Evolutionary conservation across 345 rosid species (phyloP).

Genomic region (Sisymbrium altissimum): DNA sequence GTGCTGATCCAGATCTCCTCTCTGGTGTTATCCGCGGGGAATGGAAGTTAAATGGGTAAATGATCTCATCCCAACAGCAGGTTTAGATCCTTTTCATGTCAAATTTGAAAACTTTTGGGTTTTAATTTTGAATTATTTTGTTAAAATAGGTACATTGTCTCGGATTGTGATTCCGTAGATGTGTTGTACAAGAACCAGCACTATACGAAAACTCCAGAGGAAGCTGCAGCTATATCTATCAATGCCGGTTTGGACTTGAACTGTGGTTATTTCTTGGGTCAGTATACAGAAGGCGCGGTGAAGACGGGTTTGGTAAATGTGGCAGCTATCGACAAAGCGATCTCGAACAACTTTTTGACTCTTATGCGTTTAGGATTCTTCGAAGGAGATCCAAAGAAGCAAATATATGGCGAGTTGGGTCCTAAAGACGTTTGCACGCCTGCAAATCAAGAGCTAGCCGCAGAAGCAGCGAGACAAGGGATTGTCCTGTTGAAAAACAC

Average conservation of each 20-base stretch:
- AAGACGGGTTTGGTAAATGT: conserved; percentile 59
- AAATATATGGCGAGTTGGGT: conserved; percentile 65
- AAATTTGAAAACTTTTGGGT: neutral
- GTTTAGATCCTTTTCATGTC: neutral
- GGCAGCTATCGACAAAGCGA: conserved; percentile 53
- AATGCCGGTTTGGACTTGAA: conserved; percentile 80
- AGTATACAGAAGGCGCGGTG: conserved; percentile 80
- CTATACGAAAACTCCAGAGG: conserved; percentile 81
- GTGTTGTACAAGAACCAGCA: conserved; percentile 59
- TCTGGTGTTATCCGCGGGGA: conserved; percentile 68
- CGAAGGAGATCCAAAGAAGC: conserved; percentile 83
- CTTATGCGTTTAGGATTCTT: conserved; percentile 90
- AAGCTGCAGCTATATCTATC: conserved; percentile 80
- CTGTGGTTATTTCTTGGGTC: conserved; percentile 72
- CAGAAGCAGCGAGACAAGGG: conserved; percentile 91
- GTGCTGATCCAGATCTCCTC: conserved; percentile 84
- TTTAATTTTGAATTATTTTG: neutral
- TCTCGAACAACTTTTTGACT: conserved; percentile 79
- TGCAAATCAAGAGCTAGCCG: conserved; percentile 70
- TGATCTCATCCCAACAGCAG: neutral
- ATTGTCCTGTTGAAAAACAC: conserved; percentile 81
- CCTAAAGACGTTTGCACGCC: conserved; percentile 79
- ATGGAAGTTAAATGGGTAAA: conserved; percentile 92
- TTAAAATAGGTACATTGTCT: conserved; percentile 68
- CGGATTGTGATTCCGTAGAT: conserved; percentile 87